Percentiles rank a stretch among this genome's conserved stretches.
These are phyloP conservation scores for Powellomyces hirtus DNA, from an alignment of 192 early-diverging fungal species.

Conservation along the genomic window DNA sequence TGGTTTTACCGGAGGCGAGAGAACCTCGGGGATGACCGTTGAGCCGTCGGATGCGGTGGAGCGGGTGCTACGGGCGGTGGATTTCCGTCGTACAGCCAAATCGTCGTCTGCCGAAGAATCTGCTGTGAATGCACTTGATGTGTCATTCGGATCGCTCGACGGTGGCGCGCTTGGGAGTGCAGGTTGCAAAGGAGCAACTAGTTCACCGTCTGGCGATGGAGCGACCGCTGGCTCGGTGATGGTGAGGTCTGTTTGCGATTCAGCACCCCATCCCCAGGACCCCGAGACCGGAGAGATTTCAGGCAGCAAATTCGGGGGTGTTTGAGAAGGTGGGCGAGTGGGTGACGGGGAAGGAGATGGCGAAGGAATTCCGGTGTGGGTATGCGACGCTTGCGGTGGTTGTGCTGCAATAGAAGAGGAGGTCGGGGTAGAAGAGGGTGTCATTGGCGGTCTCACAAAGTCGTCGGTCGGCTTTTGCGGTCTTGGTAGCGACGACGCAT, in stretches of 20 bases:
- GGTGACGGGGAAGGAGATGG: background rate
- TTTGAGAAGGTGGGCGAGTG: background rate
- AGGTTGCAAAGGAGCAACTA: no score
- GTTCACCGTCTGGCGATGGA: background rate
- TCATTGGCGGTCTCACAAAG: no score
- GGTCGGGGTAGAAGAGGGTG: no score
- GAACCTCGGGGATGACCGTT: slow-evolving; percentile 21
- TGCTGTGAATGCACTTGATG: background rate
- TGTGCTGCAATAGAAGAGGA: no score
- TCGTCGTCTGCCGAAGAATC: background rate
- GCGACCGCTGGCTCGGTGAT: background rate
- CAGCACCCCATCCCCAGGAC: background rate
- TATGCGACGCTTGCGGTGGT: no score
- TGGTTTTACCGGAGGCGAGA: slow-evolving; percentile 16
- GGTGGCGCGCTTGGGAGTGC: no score
- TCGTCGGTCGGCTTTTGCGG: no score
- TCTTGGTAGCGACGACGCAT: no score
- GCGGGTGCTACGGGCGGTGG: background rate
- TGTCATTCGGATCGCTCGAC: no score
- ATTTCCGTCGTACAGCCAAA: background rate
- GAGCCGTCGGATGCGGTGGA: slow-evolving; percentile 12
- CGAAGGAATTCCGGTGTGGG: background rate
- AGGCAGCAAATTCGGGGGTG: background rate
- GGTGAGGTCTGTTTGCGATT: background rate
- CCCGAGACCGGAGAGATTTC: slow-evolving; percentile 6